Conservation (phyloP, 306 rosid species). For the Quercus berberidifolia region DNA sequence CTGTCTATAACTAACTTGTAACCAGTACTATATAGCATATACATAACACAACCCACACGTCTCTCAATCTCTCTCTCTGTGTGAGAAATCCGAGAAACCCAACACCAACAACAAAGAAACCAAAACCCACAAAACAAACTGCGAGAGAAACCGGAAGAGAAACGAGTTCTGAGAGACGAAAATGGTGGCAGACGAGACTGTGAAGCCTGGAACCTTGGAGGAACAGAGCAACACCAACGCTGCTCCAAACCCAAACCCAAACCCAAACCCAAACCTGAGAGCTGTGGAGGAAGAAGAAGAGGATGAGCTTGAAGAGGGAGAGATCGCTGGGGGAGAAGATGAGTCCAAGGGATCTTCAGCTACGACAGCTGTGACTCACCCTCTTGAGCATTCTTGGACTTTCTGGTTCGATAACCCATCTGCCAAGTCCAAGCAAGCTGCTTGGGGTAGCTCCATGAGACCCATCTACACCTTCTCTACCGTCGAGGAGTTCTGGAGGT, state of each 20-base stretch:
- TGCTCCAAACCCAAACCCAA: conserved; percentile 15
- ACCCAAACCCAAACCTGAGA: conserved; percentile 32
- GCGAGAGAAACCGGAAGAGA: neutral
- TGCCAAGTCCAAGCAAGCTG: conserved; percentile 51
- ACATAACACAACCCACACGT: neutral
- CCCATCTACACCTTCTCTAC: conserved; percentile 75
- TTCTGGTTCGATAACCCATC: conserved; percentile 89
- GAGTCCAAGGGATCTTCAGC: conserved; percentile 36
- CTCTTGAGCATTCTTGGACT: conserved; percentile 88
- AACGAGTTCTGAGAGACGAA: neutral
- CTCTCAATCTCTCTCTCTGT: neutral
- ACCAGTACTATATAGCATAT: no score
- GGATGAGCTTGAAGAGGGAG: conserved; percentile 69
- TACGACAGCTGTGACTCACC: conserved; percentile 37
- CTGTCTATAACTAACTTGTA: no score
- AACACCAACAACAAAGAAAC: no score
- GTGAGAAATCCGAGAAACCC: neutral
- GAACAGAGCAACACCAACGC: conserved; percentile 21
- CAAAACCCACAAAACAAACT: neutral
- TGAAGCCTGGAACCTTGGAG: conserved; percentile 36
- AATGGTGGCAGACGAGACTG: conserved; percentile 62
- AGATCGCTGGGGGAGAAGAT: conserved; percentile 62
- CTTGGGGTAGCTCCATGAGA: conserved; percentile 77
- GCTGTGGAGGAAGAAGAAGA: conserved; percentile 32
- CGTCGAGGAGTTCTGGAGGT: conserved; percentile 95